Base-by-base conservation (phyloP, 208 protist species). In the Chromosphaera perkinsii region DNA sequence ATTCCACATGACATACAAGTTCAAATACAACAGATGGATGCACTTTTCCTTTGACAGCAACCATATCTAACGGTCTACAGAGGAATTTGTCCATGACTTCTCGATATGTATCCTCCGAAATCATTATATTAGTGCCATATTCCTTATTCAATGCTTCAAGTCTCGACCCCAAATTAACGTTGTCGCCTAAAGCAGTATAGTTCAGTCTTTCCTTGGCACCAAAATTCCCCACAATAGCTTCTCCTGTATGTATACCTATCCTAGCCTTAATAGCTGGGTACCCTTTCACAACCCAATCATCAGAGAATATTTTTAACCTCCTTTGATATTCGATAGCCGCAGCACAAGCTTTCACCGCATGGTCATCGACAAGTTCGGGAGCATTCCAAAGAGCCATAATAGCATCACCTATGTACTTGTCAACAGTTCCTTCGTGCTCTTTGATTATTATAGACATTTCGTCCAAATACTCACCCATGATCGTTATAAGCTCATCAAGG, bases 181-280 rank as follows among this genome's bases (percentile, higher is more conserved):
- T 58, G 51, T 76, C 61, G 3, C 71, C 71, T 26, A 76, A 40
- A 9, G 47, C 62, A 14, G 71, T 76, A 54, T 66, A 76, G 63
- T 64, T 60, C 27, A 76, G 26, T 12, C 71, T 47, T 2, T 42
- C 45, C 37, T 52, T 35, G 14, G 59, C 45, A 9, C 71, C 71
- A 45, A 69, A 32, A 27, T 76, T 76, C 33, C 71, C 71, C 22
- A 64, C 62, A 37, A 71, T 62, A 43, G 36, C 26, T 0, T 33
- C 29, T 29, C 71, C 71, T 4, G 69, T 70, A 40, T 75, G 59
- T 24, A 75, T 52, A 1, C 69, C 69, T 48, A 75, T 55, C 0
- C 61, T 48, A 7, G 43, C 57, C 4, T 48, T 48, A 12, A 75
- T 22, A 29, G 48, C 22, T 2, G 59, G 69, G 7, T 61, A 58